A percentile compares a stretch with the other conserved stretches of the same genome.
phyloP scores from a whole-genome alignment of 2,329 filamentous ascomycete genomes.

The Geosmithia morbida region DNA sequence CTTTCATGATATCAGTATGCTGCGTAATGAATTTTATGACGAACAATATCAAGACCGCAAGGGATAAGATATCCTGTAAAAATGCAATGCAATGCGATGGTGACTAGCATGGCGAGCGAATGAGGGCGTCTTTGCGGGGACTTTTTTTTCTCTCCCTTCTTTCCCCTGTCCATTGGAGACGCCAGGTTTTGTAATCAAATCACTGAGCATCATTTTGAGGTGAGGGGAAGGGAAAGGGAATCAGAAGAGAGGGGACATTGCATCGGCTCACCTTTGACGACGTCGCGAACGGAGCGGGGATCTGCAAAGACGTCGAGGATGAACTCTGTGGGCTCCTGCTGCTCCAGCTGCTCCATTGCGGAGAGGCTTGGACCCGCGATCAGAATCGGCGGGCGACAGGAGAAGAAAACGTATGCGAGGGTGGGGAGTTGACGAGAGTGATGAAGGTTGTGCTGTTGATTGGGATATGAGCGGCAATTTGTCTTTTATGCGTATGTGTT shows the following conservation, averaged over 20 bases:
- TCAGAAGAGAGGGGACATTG: background rate
- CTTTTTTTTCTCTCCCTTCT: too few species aligned
- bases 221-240: background rate
- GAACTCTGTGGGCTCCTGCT: slow-evolving; percentile 62
- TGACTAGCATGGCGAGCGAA: too few species aligned
- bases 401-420: too few species aligned
- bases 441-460: too few species aligned
- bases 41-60: background rate
- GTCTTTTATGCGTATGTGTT: background rate
- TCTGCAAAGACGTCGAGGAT: slow-evolving; percentile 90
- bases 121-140: too few species aligned
- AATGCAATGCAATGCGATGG: background rate
- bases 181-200: too few species aligned
- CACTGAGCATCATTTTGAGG: too few species aligned
- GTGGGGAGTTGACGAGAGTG: too few species aligned
- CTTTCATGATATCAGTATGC: slow-evolving; percentile 15
- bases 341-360: slow-evolving; percentile 36
- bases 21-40: background rate
- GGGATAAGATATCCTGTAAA: background rate
- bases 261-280: slow-evolving; percentile 61
- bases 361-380: background rate
- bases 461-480: too few species aligned
- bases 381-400: too few species aligned
- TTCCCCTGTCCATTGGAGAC: too few species aligned
- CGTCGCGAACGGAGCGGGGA: slow-evolving; percentile 75